Conservation (phyloP, 2,329 filamentous ascomycete genomes). For the Stagonosporopsis rhizophila region DNA sequence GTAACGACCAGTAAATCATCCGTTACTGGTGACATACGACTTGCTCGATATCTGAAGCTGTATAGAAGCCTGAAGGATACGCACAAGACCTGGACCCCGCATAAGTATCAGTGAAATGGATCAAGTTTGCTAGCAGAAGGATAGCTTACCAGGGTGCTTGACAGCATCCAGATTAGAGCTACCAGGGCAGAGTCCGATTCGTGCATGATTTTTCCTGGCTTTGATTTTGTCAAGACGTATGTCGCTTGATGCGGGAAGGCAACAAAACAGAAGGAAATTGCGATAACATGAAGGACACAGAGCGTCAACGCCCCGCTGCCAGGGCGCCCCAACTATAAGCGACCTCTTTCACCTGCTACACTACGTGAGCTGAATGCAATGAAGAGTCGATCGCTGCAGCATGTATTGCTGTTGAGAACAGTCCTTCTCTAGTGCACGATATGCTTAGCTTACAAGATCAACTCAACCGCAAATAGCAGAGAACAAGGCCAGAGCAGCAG, state of each 20-base stretch:
- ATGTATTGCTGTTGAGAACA: neutral
- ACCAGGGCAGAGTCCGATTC: neutral
- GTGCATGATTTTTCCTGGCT: neutral
- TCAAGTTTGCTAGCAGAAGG: too few species aligned
- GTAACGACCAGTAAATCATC: slow-evolving; percentile 33
- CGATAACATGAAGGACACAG: neutral
- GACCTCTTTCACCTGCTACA: neutral
- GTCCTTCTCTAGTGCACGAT: neutral
- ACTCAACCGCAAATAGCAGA: slow-evolving; percentile 1
- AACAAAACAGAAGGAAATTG: neutral
- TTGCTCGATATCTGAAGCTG: slow-evolving; percentile 22
- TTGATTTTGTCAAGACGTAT: neutral
- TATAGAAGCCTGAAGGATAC: slow-evolving; percentile 12
- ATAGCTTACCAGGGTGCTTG: neutral
- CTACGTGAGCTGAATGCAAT: neutral
- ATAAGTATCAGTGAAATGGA: neutral
- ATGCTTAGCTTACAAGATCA: neutral
- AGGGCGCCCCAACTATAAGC: neutral
- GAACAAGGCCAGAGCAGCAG: neutral
- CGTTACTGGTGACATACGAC: slow-evolving; percentile 14
- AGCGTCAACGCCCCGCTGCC: neutral
- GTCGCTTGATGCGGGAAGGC: neutral
- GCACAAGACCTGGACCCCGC: neutral
- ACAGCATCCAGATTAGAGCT: neutral
- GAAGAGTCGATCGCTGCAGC: neutral